Evolutionary conservation across 495 filamentous ascomycete genomes (phyloP).

Genomic region (Penicillium desertorum): DNA sequence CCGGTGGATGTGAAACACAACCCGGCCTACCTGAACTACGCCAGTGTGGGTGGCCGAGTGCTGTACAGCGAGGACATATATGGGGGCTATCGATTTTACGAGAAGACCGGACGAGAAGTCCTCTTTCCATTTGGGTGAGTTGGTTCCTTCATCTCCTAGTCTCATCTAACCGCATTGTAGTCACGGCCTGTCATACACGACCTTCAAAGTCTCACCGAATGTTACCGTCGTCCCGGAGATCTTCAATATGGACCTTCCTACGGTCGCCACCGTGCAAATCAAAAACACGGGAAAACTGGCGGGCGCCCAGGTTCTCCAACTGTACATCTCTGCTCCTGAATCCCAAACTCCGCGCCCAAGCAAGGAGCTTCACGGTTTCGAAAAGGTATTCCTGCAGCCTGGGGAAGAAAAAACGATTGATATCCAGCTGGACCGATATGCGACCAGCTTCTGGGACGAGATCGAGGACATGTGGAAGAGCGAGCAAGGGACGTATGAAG

Average conservation of each 20-base stretch:
- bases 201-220: conserved; percentile 53
- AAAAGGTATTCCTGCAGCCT: conserved; percentile 62
- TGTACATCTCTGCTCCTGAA: conserved; percentile 59
- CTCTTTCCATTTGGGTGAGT: conserved; percentile 29
- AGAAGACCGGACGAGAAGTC: conserved; percentile 57
- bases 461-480: conserved; percentile 63
- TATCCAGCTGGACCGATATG: conserved; percentile 61
- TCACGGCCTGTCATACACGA: conserved; percentile 73
- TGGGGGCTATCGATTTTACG: conserved; percentile 76
- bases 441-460: conserved; percentile 73
- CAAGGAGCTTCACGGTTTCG: conserved; percentile 59
- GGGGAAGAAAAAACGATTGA: conserved; percentile 61
- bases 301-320: conserved; percentile 70
- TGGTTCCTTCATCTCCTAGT: conserved; percentile 2
- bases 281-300: conserved; percentile 51
- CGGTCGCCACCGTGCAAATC: conserved; percentile 48
- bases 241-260: conserved; percentile 56
- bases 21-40: conserved; percentile 65
- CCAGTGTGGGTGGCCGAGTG: conserved; percentile 64
- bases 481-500: conserved; percentile 67
- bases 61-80: conserved; percentile 71
- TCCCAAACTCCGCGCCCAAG: conserved; percentile 39
- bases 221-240: conserved; percentile 40
- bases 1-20: conserved; percentile 62
- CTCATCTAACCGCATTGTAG: conserved; percentile 4